Conservation (phyloP, 257 asterid species). For the Linderniella brevidens region DNA sequence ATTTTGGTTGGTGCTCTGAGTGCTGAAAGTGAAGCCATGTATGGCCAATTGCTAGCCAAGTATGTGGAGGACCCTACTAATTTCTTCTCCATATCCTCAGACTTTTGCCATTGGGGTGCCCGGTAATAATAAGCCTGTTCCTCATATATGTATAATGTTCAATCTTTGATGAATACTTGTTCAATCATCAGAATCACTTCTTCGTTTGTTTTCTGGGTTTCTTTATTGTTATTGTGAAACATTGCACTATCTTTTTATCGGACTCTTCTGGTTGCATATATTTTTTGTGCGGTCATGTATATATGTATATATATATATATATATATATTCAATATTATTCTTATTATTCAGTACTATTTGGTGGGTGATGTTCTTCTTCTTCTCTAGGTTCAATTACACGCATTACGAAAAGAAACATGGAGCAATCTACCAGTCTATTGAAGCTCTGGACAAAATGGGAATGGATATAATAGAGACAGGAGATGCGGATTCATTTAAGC, state of each 20-base stretch:
- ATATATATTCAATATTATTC: no score
- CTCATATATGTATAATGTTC: not conserved
- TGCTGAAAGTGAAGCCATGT: conserved; percentile 67
- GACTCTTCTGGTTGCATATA: no score
- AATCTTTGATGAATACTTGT: not conserved
- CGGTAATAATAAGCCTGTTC: conserved; percentile 44
- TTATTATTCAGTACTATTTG: no score
- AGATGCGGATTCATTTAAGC: conserved; percentile 73
- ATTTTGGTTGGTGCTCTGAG: conserved; percentile 88
- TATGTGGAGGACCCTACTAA: conserved; percentile 80
- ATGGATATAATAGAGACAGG: conserved; percentile 91
- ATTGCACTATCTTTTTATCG: no score
- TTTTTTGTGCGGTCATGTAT: no score
- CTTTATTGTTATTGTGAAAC: conserved; percentile 1
- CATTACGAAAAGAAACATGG: conserved; percentile 79
- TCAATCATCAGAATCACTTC: not conserved
- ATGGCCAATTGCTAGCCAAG: conserved; percentile 64
- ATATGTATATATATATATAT: no score
- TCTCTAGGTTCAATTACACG: conserved; percentile 58
- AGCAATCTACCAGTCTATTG: conserved; percentile 75
- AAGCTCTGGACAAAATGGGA: conserved; percentile 72
- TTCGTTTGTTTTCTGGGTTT: not conserved
- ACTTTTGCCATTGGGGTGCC: conserved; percentile 99
- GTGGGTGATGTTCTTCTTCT: not conserved
- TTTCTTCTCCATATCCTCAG: conserved; percentile 94